Conservation (phyloP, 768 basidiomycete species). For the Termitomyces sp. region DNA sequence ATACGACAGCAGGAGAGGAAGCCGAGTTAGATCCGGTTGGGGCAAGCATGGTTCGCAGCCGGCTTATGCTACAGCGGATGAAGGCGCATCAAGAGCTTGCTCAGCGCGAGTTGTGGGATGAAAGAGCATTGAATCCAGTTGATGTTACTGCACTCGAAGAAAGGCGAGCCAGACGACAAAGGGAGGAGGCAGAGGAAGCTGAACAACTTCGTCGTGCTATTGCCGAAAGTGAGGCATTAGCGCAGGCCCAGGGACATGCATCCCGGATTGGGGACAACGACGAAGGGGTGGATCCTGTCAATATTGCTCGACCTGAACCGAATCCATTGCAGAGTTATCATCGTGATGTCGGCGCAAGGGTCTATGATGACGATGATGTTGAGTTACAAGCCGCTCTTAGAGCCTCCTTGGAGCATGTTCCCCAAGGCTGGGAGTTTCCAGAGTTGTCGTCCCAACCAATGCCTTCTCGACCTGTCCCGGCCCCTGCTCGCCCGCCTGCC, state of each 20-base stretch:
- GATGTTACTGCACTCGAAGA: constrained; percentile 25
- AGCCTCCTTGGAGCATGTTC: constrained; percentile 69
- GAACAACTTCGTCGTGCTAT: constrained; percentile 54
- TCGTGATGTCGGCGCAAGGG: constrained; percentile 26
- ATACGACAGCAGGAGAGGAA: neutral
- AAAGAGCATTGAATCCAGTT: constrained; percentile 20
- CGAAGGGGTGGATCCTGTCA: constrained; percentile 13
- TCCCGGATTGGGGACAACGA: constrained; percentile 5
- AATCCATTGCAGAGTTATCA: neutral
- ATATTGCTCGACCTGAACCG: constrained; percentile 6
- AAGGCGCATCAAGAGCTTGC: constrained; percentile 62
- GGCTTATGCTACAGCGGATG: constrained; percentile 56
- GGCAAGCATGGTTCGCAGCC: constrained; percentile 63
- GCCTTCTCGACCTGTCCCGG: constrained; percentile 3
- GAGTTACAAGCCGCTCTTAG: constrained; percentile 83
- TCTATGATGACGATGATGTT: constrained; percentile 84
- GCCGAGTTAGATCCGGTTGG: constrained; percentile 46
- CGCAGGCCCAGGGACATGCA: constrained; percentile 20
- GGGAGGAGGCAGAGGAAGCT: constrained; percentile 47
- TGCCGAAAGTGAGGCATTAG: constrained; percentile 51
- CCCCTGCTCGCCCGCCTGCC: neutral
- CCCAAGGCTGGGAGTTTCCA: constrained; percentile 43
- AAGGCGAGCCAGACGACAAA: constrained; percentile 23
- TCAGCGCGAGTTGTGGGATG: constrained; percentile 51
- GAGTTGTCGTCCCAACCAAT: constrained; percentile 12